Evolutionary conservation across 257 asterid genomes (phyloP).

Genomic region (Vinca minor): DNA sequence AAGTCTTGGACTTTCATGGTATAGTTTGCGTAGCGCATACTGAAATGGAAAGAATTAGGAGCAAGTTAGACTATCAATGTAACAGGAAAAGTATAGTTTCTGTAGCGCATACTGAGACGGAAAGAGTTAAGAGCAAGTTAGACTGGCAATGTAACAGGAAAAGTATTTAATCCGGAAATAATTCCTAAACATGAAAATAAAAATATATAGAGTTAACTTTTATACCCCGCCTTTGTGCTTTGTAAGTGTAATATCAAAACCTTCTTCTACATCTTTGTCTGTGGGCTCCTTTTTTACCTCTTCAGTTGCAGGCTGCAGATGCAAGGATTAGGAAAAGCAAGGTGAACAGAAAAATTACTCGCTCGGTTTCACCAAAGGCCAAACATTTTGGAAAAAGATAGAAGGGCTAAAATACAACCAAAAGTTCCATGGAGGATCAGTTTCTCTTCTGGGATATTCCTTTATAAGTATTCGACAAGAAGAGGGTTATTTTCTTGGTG

Average conservation of each 20-base stretch:
- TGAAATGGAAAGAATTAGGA: conserved; percentile 30
- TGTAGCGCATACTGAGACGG: too few relatives aligned
- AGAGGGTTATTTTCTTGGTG: background rate
- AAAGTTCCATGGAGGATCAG: background rate
- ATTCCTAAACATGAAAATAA: background rate
- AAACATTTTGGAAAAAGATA: too few relatives aligned
- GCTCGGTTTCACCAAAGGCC: too few relatives aligned
- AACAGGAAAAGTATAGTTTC: too few relatives aligned
- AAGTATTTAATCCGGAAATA: background rate
- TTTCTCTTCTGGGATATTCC: background rate
- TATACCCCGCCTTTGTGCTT: conserved; percentile 92
- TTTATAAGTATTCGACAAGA: background rate
- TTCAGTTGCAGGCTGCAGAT: conserved; percentile 59
- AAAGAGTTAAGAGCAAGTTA: too few relatives aligned
- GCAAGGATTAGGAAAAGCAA: too few relatives aligned
- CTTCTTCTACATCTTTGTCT: conserved; percentile 77
- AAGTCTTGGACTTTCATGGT: conserved; percentile 87
- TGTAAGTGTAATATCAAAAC: conserved; percentile 68
- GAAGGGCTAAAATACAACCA: too few relatives aligned
- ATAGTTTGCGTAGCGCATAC: conserved; percentile 92
- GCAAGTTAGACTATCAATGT: too few relatives aligned
- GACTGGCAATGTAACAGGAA: background rate
- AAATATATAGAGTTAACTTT: too few relatives aligned
- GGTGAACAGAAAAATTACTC: too few relatives aligned
- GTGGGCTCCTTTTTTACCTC: conserved; percentile 84